Base-by-base conservation (phyloP, 495 filamentous ascomycete species). In the Talaromyces liani region DNA sequence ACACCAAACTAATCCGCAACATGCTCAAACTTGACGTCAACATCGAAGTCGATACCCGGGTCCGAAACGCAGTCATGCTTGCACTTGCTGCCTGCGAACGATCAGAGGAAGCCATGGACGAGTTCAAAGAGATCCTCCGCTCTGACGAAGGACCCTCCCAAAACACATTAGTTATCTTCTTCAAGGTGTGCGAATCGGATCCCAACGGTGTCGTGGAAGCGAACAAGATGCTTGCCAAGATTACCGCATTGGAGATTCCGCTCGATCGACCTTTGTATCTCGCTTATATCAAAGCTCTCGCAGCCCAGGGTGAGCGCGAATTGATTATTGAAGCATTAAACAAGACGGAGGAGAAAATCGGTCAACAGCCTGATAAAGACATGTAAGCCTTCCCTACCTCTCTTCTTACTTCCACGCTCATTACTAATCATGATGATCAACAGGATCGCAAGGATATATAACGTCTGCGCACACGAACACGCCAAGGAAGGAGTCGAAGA, bases 1-100 rank as follows among this genome's bases (percentile, higher is more conserved):
- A 83, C 45, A 75, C 97, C 34, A 80, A 86, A 62, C 82, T 87
- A 41, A 82, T 96, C 16, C 89, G 95, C 70, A 96, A 96, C 68
- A 92, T 95, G 84, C 80, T 97, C 55, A 97, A 96, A 73, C 85
- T 98, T 65, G 94, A 98, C 74, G 77, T 85, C 8, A 80, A 84
- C 51, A 79, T 98, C 39, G 87, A 94, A 63, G 79, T 88, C 16
- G 87, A 85, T 70, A 97, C 93, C 2, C 77, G 76, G 57, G 71
- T 98, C 1, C 80, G 86, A 58, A 97, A 97, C 67, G 83, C 87
- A 0, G 77, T 98, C 27, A 97, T 98, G 89, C 78, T 93, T 27
- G 94, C 88, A 0, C 93, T 95, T 69, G 82, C 82, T 2, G 81
- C 82, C 1, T 89, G 86, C 70, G 89, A 82, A 1, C 77, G 85